phyloP scores from a whole-genome alignment of 2,329 filamentous ascomycete genomes.

The Emydomyces testavorans region DNA sequence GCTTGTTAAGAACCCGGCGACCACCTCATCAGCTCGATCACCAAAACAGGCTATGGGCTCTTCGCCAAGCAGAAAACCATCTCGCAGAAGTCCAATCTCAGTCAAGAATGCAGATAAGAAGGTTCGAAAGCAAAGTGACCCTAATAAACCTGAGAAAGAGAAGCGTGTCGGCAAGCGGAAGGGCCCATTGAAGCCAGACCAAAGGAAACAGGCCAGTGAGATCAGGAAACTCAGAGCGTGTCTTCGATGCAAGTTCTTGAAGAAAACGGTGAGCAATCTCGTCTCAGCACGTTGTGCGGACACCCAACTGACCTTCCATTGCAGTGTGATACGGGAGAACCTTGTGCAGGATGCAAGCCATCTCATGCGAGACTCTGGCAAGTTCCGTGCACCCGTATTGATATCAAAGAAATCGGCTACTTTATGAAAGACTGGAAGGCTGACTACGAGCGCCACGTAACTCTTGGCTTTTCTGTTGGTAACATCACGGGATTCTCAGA shows the following conservation, averaged over 20 bases:
- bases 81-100: conserved; percentile 62
- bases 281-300: neutral
- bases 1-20: conserved; percentile 28
- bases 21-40: conserved; percentile 47
- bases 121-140: conserved; percentile 60
- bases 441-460: conserved; percentile 84
- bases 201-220: conserved; percentile 91
- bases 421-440: conserved; percentile 99
- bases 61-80: conserved; percentile 52
- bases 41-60: conserved; percentile 54
- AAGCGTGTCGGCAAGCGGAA: conserved; percentile 88
- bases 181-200: conserved; percentile 81
- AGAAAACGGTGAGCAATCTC: conserved; percentile 58
- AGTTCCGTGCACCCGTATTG: conserved; percentile 92
- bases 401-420: conserved; percentile 96
- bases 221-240: conserved; percentile 92
- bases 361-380: conserved; percentile 94
- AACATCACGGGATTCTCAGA: conserved; percentile 80
- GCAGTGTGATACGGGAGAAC: conserved; percentile 84
- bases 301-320: conserved; percentile 7
- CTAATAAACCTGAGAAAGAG: conserved; percentile 73
- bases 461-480: conserved; percentile 75
- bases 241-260: conserved; percentile 92
- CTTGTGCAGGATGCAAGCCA: conserved; percentile 87
- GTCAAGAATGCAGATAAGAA: conserved; percentile 75